These are phyloP conservation scores for Agrocybe pediades DNA, from an alignment of 768 basidiomycete species.

Conservation along the genomic window DNA sequence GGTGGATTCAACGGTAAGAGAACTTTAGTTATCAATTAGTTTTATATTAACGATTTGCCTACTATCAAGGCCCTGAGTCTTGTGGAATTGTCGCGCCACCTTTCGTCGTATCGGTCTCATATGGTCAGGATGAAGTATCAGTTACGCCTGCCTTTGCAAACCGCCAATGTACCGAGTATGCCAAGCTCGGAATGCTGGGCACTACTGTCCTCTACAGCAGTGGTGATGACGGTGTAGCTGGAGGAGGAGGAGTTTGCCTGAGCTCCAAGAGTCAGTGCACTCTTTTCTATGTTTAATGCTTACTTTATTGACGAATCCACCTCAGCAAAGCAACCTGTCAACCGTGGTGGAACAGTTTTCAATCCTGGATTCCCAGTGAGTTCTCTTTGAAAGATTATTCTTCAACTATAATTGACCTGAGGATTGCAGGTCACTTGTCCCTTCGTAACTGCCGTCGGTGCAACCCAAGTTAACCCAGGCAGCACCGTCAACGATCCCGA, in stretches of 20 bases:
- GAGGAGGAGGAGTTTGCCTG: slow-evolving; percentile 32
- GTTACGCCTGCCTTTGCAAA: slow-evolving; percentile 30
- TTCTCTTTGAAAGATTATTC: background rate
- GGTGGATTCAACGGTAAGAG: slow-evolving; percentile 25
- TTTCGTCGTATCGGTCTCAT: slow-evolving; percentile 35
- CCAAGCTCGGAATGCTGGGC: slow-evolving; percentile 38
- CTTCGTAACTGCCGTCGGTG: slow-evolving; percentile 52
- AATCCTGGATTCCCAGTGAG: slow-evolving; percentile 27
- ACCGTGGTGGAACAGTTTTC: slow-evolving; percentile 21
- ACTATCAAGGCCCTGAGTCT: slow-evolving; percentile 31
- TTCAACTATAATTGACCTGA: background rate
- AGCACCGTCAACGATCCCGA: slow-evolving; percentile 45
- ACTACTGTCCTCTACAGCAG: slow-evolving; percentile 36
- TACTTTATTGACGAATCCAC: background rate
- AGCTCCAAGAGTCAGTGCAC: slow-evolving; percentile 47
- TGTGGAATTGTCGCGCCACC: slow-evolving; percentile 39
- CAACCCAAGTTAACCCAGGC: slow-evolving; percentile 47
- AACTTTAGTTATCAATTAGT: background rate
- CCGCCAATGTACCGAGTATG: slow-evolving; percentile 39
- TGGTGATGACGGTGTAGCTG: slow-evolving; percentile 40
- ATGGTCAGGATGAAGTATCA: slow-evolving; percentile 34
- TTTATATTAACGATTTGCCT: background rate
- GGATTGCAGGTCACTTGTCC: slow-evolving; percentile 46
- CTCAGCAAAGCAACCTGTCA: slow-evolving; percentile 18
- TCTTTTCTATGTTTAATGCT: background rate